Evolutionary conservation across 2,329 filamentous ascomycete species (phyloP), one percentile per base, ranked within the genome.

Genomic region (Talaromyces sp.): DNA sequence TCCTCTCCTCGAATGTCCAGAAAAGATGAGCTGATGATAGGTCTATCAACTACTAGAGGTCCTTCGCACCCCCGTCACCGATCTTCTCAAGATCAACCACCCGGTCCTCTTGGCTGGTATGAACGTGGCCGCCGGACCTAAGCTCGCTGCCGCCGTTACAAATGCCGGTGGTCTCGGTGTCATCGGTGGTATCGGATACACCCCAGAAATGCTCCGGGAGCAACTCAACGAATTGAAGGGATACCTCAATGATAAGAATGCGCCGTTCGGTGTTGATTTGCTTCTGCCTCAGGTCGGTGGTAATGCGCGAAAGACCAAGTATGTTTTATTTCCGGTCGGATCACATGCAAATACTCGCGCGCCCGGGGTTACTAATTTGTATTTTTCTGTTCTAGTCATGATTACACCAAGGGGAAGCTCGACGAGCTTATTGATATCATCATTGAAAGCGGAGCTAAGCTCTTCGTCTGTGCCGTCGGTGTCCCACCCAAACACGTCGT

Each of bases 381-480:
- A 58, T 28, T 63, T 58, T 19, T 55, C 54, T 55, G 55, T 63
- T 35, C 59, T 69, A 97, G 93, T 85, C 96, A 97, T 78, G 94
- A 99, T 78, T 99, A 99, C 82, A 99, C 94, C 71, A 97, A 99
- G 82, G 94, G 94, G 75, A 97, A 97, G 80, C 89, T 99, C 63
- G 82, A 89, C 75, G 89, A 93, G 74, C 85, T 99, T 58, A 77
- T 96, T 73, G 87, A 91, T 73, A 91, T 97, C 70, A 87, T 97
- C 78, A 96, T 99, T 78, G 88, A 95, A 70, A 90, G 87, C 57
- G 90, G 90, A 64, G 89, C 91, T 61, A 92, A 86, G 76, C 85
- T 99, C 60, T 99, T 99, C 79, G 94, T 99, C 68, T 97, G 90
- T 54, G 94, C 94, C 69, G 91, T 99, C 73, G 94, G 94, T 69